Evolutionary conservation across 345 rosid species (phyloP).

Genomic region (Chamaenerion angustifolium): DNA sequence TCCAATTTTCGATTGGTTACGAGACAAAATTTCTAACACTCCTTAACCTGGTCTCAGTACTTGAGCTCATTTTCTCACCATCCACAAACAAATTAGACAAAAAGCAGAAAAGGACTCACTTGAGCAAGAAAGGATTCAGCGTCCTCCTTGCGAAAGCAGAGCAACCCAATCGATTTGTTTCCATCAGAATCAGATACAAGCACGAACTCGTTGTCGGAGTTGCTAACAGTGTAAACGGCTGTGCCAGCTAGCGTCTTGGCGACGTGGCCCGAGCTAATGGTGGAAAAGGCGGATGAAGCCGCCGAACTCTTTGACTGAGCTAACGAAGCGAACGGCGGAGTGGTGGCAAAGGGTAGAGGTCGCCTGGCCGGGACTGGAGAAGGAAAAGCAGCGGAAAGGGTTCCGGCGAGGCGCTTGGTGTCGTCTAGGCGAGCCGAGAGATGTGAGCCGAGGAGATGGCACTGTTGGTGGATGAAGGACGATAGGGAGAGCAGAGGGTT

Average conservation of each 20-base stretch:
- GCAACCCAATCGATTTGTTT: slow-evolving; percentile 72
- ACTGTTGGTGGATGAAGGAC: slow-evolving; percentile 49
- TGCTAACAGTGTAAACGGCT: slow-evolving; percentile 74
- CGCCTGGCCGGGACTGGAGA: slow-evolving; percentile 13
- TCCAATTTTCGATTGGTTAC: too few species aligned
- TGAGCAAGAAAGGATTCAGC: slow-evolving; percentile 89
- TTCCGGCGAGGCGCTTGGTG: slow-evolving; percentile 31
- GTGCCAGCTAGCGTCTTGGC: slow-evolving; percentile 71
- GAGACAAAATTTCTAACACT: too few species aligned
- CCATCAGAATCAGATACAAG: slow-evolving; percentile 85
- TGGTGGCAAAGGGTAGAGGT: slow-evolving; percentile 4
- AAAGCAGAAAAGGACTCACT: slow-evolving; percentile 15
- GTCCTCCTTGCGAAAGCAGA: slow-evolving; percentile 89
- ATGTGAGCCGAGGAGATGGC: slow-evolving; percentile 42
- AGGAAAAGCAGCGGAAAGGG: slow-evolving; percentile 20
- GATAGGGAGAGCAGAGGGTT: slow-evolving; percentile 57
- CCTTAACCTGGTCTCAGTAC: neutral
- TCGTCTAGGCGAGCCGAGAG: slow-evolving; percentile 45
- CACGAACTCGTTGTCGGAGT: slow-evolving; percentile 82
- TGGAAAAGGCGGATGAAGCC: slow-evolving; percentile 12
- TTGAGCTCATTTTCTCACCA: neutral
- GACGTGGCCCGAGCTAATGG: slow-evolving; percentile 41
- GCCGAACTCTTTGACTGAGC: slow-evolving; percentile 35
- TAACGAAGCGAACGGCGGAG: slow-evolving; percentile 49
- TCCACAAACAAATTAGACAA: neutral